Evolutionary conservation across 345 rosid genomes (phyloP).

Genomic region (Aurinia saxatilis): DNA sequence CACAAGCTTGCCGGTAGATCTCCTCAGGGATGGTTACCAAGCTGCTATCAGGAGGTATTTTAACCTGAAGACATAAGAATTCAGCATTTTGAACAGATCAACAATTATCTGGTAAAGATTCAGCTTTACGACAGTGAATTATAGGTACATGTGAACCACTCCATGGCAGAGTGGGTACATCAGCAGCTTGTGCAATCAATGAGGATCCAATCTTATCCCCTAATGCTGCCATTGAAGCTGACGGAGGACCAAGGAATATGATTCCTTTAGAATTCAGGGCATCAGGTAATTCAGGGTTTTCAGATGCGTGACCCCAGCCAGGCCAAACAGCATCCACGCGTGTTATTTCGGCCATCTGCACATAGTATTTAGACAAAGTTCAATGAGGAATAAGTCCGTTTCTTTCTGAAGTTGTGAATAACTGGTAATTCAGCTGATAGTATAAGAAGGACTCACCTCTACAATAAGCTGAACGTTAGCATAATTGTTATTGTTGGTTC

Average conservation of each 20-base stretch:
- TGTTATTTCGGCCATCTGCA: slow-evolving; percentile 96
- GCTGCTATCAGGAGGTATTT: slow-evolving; percentile 65
- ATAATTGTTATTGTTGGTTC: slow-evolving; percentile 97
- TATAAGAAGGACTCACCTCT: slow-evolving; percentile 48
- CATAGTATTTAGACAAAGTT: slow-evolving; percentile 12
- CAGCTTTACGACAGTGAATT: not conserved
- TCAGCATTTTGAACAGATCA: slow-evolving; percentile 8
- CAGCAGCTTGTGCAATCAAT: slow-evolving; percentile 99
- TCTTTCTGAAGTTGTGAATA: not conserved
- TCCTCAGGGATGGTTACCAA: slow-evolving; percentile 85
- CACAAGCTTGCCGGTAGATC: slow-evolving; percentile 88
- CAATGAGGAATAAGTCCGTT: not conserved
- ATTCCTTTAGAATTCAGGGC: slow-evolving; percentile 79
- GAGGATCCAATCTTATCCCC: slow-evolving; percentile 99
- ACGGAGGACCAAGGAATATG: slow-evolving; percentile 91
- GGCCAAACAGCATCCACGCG: slow-evolving; percentile 99
- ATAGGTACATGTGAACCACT: slow-evolving; percentile 89
- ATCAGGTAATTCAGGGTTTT: slow-evolving; percentile 95
- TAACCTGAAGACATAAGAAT: slow-evolving; percentile 51
- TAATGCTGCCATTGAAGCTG: slow-evolving; percentile 85
- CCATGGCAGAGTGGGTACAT: slow-evolving; percentile 99
- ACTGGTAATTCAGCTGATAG: not conserved
- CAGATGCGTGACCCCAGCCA: slow-evolving; percentile 99
- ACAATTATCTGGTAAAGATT: not conserved
- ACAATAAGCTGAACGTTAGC: slow-evolving; percentile 98